Evolutionary conservation across 805 yeast species (phyloP).

Genomic region (Tetrapisispora phaffii): DNA sequence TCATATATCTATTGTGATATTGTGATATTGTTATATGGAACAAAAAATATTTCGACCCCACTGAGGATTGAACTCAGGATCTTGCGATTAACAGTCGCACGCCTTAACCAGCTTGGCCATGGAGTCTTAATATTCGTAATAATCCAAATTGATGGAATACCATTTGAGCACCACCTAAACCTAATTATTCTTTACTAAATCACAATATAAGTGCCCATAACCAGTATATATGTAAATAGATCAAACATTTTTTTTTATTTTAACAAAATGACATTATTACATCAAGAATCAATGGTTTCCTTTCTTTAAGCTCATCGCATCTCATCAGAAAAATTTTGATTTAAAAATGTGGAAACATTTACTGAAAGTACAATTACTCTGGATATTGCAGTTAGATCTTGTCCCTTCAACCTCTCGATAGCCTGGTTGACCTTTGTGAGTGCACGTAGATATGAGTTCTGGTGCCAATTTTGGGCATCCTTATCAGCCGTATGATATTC

Average conservation of each 20-base stretch:
- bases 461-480: constrained; percentile 49
- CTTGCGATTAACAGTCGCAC: constrained; percentile 59
- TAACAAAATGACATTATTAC: too few species aligned
- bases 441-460: not conserved
- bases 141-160: not conserved
- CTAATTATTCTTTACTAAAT: too few species aligned
- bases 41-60: too few species aligned
- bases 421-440: not conserved
- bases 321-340: not conserved
- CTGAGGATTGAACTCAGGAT: constrained; percentile 54
- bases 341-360: not conserved
- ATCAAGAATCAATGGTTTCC: too few species aligned
- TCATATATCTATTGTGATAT: too few species aligned
- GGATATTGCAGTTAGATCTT: too few species aligned
- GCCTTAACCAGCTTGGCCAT: constrained; percentile 56
- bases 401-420: not conserved
- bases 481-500: constrained; percentile 70
- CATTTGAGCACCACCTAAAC: not conserved
- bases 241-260: too few species aligned
- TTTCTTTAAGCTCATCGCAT: not conserved
- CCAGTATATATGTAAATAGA: too few species aligned
- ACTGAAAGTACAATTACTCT: not conserved
- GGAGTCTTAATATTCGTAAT: too few species aligned
- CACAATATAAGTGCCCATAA: too few species aligned
- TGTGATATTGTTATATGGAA: too few species aligned